Base-by-base conservation (phyloP, 345 rosid species). In the Camelina neglecta region DNA sequence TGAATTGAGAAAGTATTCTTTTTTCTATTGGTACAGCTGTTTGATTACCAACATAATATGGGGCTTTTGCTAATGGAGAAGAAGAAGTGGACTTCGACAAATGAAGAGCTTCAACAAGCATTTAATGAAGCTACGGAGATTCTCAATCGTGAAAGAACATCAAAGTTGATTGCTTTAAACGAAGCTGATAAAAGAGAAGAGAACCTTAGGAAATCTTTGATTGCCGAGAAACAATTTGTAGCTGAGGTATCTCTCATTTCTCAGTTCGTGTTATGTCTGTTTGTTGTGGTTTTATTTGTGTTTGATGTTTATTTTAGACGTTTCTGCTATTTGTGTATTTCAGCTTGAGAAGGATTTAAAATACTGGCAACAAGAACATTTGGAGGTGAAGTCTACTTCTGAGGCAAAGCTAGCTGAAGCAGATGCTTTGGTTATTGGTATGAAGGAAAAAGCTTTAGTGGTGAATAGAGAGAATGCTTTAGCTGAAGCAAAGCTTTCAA, bases 51-150 rank as follows among this genome's bases (percentile, higher is more conserved):
- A 68, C 86, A 94, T 73, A 89, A 80, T 51, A 92, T 94, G 96
- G 97, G 98, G 63, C 87, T 94, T 51, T 85, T 94, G 51, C 90
- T 92, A 8, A 86, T 94, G 15, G 97, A 92, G 88, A 92, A 90
- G 81, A 85, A 87, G 67, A 87, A 89, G 75, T 89, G 91, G 96
- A 81, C 57, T 23, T 77, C 53, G 21, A 81, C 55, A 24, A 79
- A 77, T 75, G 92, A 82, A 71, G 84, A 86, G 36, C 73, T 87
- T 57, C 79, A 80, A 15, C 89, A 86, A 82, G 83, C 84, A 16
- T 59, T 86, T 44, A 85, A 81, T 67, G 98, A 92, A 79, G 83
- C 81, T 12, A 63, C 74, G 8, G 95, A 90, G 82, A 89, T 94
- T 38, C 75, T 90, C 44, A 90, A 85, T 69, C 97, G 97, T 59